phyloP scores from a whole-genome alignment of 179 eudicot genomes.

The Spinacia oleracea region DNA sequence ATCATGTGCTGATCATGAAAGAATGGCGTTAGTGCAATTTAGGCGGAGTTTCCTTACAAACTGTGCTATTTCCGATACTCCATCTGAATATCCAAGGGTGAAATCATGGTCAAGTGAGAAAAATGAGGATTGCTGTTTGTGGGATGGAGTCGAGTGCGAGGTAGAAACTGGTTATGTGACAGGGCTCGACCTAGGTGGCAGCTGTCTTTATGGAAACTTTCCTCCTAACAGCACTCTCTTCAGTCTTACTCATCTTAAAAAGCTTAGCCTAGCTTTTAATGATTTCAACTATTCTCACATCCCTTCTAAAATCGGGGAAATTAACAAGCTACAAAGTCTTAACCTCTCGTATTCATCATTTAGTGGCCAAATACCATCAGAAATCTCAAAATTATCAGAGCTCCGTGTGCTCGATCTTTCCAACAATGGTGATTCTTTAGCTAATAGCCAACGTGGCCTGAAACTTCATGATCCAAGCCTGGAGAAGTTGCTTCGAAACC shows the following conservation, averaged over 20 bases:
- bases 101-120: conserved; percentile 6
- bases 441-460: background rate
- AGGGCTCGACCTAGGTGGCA: conserved; percentile 36
- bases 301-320: conserved; percentile 32
- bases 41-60: conserved; percentile 12
- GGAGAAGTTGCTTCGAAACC: conserved; percentile 32
- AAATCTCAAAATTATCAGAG: conserved; percentile 32
- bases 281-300: conserved; percentile 29
- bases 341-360: conserved; percentile 32
- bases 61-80: background rate
- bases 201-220: conserved; percentile 33
- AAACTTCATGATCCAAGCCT: conserved; percentile 34
- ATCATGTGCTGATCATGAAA: conserved; percentile 15
- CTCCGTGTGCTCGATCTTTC: conserved; percentile 31
- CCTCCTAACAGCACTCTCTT: conserved; percentile 32
- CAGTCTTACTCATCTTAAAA: conserved; percentile 27
- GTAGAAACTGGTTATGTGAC: conserved; percentile 26
- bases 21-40: conserved; percentile 1
- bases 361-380: conserved; percentile 33
- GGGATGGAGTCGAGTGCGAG: conserved; percentile 16
- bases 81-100: conserved; percentile 2
- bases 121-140: background rate
- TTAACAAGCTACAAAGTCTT: conserved; percentile 32
- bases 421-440: background rate
- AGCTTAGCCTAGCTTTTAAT: conserved; percentile 29